A percentile compares a stretch with the other conserved stretches of the same genome.
These are phyloP conservation scores for Blastobotrys buckinghamii DNA, from an alignment of 1,139 yeast genomes.

Conservation along the genomic window DNA sequence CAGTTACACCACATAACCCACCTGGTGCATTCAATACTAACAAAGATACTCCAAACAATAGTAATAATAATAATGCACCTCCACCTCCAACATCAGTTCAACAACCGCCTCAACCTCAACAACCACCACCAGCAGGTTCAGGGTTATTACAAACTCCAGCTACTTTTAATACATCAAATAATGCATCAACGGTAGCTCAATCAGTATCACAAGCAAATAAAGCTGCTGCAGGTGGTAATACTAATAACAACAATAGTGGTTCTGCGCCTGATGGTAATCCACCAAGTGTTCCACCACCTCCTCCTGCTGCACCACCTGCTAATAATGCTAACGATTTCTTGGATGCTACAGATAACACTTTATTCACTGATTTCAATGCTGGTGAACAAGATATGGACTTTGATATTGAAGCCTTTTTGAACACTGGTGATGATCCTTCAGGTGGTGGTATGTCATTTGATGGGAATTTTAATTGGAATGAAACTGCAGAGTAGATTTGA, in stretches of 20 bases:
- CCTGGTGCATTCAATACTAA: constrained; percentile 19
- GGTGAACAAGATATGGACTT: constrained; percentile 32
- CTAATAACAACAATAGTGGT: not conserved
- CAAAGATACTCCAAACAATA: constrained; percentile 6
- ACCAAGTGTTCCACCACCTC: not conserved
- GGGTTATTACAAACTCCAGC: constrained; percentile 23
- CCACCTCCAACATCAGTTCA: not conserved
- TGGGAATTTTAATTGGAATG: constrained; percentile 25
- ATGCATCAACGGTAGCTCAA: constrained; percentile 5
- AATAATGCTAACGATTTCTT: constrained; percentile 16
- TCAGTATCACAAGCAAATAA: constrained; percentile 10
- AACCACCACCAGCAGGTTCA: constrained; percentile 11
- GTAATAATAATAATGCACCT: constrained; percentile 2
- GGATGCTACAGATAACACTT: constrained; percentile 25
- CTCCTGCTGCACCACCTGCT: constrained; percentile 7
- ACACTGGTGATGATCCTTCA: constrained; percentile 32
- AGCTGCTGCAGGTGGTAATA: constrained; percentile 8
- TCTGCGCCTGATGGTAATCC: not conserved
- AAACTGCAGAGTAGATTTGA: constrained; percentile 28
- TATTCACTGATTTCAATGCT: constrained; percentile 29
- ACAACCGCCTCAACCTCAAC: not conserved
- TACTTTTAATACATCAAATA: constrained; percentile 15
- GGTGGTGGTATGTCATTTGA: constrained; percentile 26
- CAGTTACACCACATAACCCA: constrained; percentile 33
- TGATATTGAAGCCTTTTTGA: constrained; percentile 32